Conservation (phyloP, 1,284 basidiomycete genomes). For the Leccinum variabile region DNA sequence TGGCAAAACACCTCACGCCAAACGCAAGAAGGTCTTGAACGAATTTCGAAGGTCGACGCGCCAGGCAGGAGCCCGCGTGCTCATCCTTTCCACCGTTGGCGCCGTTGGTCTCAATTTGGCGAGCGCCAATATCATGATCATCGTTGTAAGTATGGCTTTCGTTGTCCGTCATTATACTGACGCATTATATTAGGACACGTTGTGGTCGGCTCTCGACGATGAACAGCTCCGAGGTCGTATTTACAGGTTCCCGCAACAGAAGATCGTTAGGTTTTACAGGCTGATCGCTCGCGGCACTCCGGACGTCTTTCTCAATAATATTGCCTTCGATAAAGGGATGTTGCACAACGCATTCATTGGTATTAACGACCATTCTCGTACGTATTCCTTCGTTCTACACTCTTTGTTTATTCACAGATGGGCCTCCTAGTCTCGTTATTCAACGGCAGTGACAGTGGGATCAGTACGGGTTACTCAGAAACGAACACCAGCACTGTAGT, state of each 20-base stretch:
- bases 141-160: background rate
- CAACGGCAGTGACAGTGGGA: background rate
- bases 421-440: background rate
- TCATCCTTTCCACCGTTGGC: background rate
- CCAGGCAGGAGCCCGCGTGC: background rate
- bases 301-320: too few relatives aligned
- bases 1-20: background rate
- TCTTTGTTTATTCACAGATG: background rate
- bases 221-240: slow-evolving; percentile 1
- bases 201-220: slow-evolving; percentile 7
- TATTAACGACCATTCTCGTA: background rate
- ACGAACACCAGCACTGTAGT: too few relatives aligned
- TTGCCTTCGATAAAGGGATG: background rate
- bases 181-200: background rate
- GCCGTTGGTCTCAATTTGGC: background rate
- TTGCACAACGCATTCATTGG: slow-evolving; percentile 5
- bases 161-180: background rate
- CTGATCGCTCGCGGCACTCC: too few relatives aligned
- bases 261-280: slow-evolving; percentile 6
- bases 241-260: slow-evolving; percentile 6
- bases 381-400: background rate
- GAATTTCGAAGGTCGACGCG: background rate
- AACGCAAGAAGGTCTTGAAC: background rate
- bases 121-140: background rate
- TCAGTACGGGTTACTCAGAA: background rate